Conservation (phyloP, 352 stramenopile species). For the Globisporangium mamillatum region DNA sequence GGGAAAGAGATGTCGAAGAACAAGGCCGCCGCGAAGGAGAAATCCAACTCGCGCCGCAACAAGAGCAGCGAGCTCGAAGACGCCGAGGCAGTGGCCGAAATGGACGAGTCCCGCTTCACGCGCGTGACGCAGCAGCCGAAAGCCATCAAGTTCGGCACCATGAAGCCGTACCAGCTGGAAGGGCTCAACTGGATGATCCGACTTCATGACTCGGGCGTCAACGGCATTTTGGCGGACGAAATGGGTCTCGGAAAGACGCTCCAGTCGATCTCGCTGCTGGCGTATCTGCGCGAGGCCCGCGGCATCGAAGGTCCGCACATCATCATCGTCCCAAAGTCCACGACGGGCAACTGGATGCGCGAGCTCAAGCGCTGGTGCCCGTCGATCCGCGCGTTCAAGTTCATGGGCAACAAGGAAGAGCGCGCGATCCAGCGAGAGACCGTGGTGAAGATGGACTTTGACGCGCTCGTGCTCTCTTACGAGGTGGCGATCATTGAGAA, state of each 20-base stretch:
- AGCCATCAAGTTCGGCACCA: slow-evolving; percentile 82
- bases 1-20: slow-evolving; percentile 74
- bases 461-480: slow-evolving; percentile 92
- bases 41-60: slow-evolving; percentile 44
- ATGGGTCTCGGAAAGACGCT: slow-evolving; percentile 95
- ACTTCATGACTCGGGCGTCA: slow-evolving; percentile 89
- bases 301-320: slow-evolving; percentile 95
- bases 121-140: slow-evolving; percentile 79
- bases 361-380: slow-evolving; percentile 98
- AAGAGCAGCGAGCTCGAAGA: slow-evolving; percentile 71
- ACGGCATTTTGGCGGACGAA: slow-evolving; percentile 83
- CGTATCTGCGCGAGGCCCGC: slow-evolving; percentile 93
- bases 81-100: slow-evolving; percentile 65
- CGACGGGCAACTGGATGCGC: slow-evolving; percentile 98
- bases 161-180: slow-evolving; percentile 88
- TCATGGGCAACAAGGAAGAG: slow-evolving; percentile 95
- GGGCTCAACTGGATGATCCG: slow-evolving; percentile 92
- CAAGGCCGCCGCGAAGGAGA: slow-evolving; percentile 37
- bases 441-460: slow-evolving; percentile 82
- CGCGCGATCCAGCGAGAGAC: slow-evolving; percentile 90
- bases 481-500: slow-evolving; percentile 96
- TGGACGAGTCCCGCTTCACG: slow-evolving; percentile 81
- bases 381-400: slow-evolving; percentile 92
- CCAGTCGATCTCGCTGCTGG: slow-evolving; percentile 97
- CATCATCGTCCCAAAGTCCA: slow-evolving; percentile 98